A percentile compares a stretch with the other conserved stretches of the same genome.
These are phyloP conservation scores for Haberlea rhodopensis DNA, from an alignment of 257 asterid species.

Conservation along the genomic window DNA sequence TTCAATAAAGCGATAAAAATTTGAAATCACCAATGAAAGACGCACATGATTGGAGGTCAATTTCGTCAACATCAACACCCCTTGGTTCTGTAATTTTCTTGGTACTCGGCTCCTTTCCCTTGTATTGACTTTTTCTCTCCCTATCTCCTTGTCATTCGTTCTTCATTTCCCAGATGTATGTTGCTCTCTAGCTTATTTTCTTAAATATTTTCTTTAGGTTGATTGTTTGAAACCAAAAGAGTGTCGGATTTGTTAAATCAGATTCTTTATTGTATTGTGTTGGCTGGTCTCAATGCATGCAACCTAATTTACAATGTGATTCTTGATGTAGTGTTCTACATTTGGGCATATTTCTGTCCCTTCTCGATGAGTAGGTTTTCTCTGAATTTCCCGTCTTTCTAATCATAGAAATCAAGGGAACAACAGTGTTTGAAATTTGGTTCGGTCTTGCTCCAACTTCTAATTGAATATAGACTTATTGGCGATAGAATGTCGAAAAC, in stretches of 20 bases:
- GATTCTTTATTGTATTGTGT: constrained; percentile 22
- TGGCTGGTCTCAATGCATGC: constrained; percentile 14
- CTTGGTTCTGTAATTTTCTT: constrained; percentile 16
- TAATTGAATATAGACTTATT: background rate
- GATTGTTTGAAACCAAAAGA: constrained; percentile 19
- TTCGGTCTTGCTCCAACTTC: background rate
- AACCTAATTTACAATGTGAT: constrained; percentile 8
- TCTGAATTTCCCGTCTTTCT: background rate
- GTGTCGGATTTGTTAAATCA: constrained; percentile 16
- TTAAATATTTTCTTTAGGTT: constrained; percentile 21
- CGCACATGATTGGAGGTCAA: constrained; percentile 13
- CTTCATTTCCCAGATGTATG: background rate
- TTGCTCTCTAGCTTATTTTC: constrained; percentile 1
- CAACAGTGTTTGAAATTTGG: constrained; percentile 23
- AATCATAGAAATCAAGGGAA: constrained; percentile 23
- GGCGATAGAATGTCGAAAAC: constrained; percentile 42
- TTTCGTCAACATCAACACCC: constrained; percentile 11
- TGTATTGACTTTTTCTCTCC: constrained; percentile 23
- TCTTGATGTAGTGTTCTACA: background rate
- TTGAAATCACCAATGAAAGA: constrained; percentile 13
- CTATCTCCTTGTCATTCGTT: background rate
- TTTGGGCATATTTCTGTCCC: background rate
- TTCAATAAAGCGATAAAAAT: constrained; percentile 10
- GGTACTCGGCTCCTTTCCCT: constrained; percentile 7
- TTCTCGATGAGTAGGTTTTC: constrained; percentile 1